Percentiles rank a stretch among this genome's conserved stretches.
phyloP scores from a whole-genome alignment of 2,329 filamentous ascomycete genomes.

The Acarospora socialis region DNA sequence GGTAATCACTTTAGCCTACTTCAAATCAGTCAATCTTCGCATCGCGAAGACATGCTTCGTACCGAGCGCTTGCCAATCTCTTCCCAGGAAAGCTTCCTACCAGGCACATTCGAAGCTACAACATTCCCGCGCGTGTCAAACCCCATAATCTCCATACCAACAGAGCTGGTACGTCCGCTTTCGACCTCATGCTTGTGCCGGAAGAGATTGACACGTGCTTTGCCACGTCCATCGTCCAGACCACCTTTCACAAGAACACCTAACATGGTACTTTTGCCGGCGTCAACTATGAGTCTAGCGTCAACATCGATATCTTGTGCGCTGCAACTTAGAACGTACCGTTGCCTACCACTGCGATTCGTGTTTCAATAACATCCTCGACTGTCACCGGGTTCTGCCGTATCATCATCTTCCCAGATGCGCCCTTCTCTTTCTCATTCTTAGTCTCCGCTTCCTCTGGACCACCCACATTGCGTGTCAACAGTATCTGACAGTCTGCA shows the following conservation, averaged over 20 bases:
- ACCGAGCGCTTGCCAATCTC: conserved; percentile 86
- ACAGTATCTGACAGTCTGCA: conserved; percentile 65
- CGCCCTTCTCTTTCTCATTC: conserved; percentile 54
- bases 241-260: conserved; percentile 92
- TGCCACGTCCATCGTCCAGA: conserved; percentile 85
- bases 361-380: conserved; percentile 85
- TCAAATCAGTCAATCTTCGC: conserved; percentile 12
- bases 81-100: conserved; percentile 85
- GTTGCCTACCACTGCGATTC: conserved; percentile 94
- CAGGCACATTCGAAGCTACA: conserved; percentile 66
- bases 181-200: conserved; percentile 97
- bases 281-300: conserved; percentile 50
- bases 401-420: conserved; percentile 75
- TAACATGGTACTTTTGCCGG: conserved; percentile 90
- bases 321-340: conserved; percentile 30
- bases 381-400: conserved; percentile 57
- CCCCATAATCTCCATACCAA: conserved; percentile 98
- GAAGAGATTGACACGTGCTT: conserved; percentile 88
- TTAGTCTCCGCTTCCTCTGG: conserved; percentile 53
- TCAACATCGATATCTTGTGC: too few relatives aligned
- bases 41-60: background rate
- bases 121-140: conserved; percentile 81
- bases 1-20: conserved; percentile 76
- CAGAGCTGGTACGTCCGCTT: conserved; percentile 84
- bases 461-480: conserved; percentile 84